A percentile compares a stretch with the other conserved stretches of the same genome.
Evolutionary conservation across 331 rosid species (phyloP).

Genomic region (Acacia concinna): DNA sequence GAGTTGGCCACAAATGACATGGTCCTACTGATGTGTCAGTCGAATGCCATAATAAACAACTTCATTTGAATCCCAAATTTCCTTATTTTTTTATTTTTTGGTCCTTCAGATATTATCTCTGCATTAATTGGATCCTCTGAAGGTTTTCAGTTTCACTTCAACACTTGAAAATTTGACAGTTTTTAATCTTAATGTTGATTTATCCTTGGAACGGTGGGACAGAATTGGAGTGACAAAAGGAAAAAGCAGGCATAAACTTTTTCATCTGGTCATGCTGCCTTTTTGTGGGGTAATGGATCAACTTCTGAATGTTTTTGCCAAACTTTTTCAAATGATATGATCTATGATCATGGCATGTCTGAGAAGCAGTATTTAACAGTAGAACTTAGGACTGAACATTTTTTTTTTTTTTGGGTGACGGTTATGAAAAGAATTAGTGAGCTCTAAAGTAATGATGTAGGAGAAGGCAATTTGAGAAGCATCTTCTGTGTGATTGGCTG

Average conservation of each 20-base stretch:
- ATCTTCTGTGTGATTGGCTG: slow-evolving; percentile 28
- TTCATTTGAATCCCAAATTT: slow-evolving; percentile 19
- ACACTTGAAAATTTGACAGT: neutral
- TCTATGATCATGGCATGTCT: neutral
- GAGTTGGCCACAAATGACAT: slow-evolving; percentile 53
- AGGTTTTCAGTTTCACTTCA: neutral
- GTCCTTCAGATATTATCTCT: neutral
- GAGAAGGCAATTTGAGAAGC: slow-evolving; percentile 16
- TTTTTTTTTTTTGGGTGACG: neutral
- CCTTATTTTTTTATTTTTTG: neutral
- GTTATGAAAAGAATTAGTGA: neutral
- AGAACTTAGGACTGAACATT: neutral
- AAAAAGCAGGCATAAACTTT: slow-evolving; percentile 30
- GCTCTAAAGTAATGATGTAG: slow-evolving; percentile 31
- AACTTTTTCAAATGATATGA: neutral
- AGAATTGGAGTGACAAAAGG: slow-evolving; percentile 16
- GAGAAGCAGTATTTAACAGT: neutral
- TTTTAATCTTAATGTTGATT: neutral
- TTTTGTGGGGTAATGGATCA: slow-evolving; percentile 32
- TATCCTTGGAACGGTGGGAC: slow-evolving; percentile 4
- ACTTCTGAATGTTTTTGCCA: slow-evolving; percentile 13
- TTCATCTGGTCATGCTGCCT: slow-evolving; percentile 18
- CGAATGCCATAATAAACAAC: slow-evolving; percentile 37
- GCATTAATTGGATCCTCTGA: neutral
- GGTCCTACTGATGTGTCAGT: slow-evolving; percentile 55